Conservation (phyloP, 1,284 basidiomycete species). For the Papiliotrema terrestris region DNA sequence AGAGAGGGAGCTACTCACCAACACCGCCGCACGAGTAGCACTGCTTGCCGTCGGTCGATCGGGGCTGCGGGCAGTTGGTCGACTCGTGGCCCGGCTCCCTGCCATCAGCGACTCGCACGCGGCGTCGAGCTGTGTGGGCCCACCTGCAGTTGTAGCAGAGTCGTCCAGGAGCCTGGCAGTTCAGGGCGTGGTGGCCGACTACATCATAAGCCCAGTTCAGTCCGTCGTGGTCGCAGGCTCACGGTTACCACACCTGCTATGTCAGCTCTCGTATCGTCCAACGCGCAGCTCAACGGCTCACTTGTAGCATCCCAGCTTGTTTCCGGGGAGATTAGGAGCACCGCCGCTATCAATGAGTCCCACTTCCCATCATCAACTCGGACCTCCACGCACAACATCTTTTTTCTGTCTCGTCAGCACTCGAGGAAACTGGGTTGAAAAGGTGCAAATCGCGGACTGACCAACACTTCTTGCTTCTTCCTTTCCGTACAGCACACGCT, state of each 20-base stretch:
- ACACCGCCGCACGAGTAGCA: slow-evolving; percentile 75
- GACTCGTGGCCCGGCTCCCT: slow-evolving; percentile 81
- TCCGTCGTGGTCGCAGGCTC: slow-evolving; percentile 10
- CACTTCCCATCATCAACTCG: neutral
- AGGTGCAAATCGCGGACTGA: neutral
- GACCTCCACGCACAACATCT: neutral
- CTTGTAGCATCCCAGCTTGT: slow-evolving; percentile 48
- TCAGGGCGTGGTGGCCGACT: slow-evolving; percentile 87
- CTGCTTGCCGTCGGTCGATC: slow-evolving; percentile 70
- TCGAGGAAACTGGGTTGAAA: neutral
- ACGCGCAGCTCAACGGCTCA: slow-evolving; percentile 14
- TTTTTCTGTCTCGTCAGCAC: neutral
- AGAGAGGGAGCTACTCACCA: slow-evolving; percentile 57
- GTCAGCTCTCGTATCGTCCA: slow-evolving; percentile 2
- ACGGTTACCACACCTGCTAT: slow-evolving; percentile 39
- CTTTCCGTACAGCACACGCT: neutral
- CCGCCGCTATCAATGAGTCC: slow-evolving; percentile 13
- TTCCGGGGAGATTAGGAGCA: slow-evolving; percentile 39
- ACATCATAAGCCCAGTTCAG: neutral
- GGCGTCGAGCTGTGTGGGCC: neutral
- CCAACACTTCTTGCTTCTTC: neutral
- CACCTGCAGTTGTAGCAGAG: slow-evolving; percentile 84
- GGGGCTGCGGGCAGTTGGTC: slow-evolving; percentile 76
- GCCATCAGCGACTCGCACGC: neutral
- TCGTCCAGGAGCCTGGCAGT: slow-evolving; percentile 76